These are phyloP conservation scores for Vaccinium darrowii DNA, from an alignment of 148 eudicot genomes.

Conservation along the genomic window DNA sequence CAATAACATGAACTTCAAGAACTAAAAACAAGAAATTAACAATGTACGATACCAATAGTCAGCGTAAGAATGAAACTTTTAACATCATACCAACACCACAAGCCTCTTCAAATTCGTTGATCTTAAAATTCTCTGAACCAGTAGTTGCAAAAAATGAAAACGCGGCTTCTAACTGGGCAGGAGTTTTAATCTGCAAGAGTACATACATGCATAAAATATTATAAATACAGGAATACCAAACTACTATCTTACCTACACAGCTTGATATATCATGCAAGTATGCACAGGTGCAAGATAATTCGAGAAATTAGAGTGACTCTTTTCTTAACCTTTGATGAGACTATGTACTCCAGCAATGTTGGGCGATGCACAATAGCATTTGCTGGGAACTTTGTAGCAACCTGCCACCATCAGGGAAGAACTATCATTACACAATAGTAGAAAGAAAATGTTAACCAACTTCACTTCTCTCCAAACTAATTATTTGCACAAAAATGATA, in stretches of 20 bases:
- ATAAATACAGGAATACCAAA: not conserved
- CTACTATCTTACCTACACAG: slow-evolving; percentile 10
- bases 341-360: slow-evolving; percentile 57
- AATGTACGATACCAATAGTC: not conserved
- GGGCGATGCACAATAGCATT: slow-evolving; percentile 82
- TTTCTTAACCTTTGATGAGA: slow-evolving; percentile 57
- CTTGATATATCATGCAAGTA: not conserved
- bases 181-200: slow-evolving; percentile 68
- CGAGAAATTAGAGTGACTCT: slow-evolving; percentile 5
- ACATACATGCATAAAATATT: not conserved
- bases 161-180: slow-evolving; percentile 95
- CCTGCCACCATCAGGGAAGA: slow-evolving; percentile 37
- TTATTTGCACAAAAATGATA: not conserved
- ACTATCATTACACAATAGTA: not conserved
- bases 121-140: slow-evolving; percentile 56
- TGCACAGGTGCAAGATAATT: not conserved
- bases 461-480: not conserved
- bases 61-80: not conserved
- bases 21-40: not conserved
- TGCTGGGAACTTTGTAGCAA: slow-evolving; percentile 87
- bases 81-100: slow-evolving; percentile 90
- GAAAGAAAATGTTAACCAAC: not conserved
- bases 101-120: slow-evolving; percentile 68
- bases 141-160: slow-evolving; percentile 58
- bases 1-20: not conserved